Base-by-base conservation (phyloP, 352 stramenopile genomes). In the Phytophthora constricta region DNA sequence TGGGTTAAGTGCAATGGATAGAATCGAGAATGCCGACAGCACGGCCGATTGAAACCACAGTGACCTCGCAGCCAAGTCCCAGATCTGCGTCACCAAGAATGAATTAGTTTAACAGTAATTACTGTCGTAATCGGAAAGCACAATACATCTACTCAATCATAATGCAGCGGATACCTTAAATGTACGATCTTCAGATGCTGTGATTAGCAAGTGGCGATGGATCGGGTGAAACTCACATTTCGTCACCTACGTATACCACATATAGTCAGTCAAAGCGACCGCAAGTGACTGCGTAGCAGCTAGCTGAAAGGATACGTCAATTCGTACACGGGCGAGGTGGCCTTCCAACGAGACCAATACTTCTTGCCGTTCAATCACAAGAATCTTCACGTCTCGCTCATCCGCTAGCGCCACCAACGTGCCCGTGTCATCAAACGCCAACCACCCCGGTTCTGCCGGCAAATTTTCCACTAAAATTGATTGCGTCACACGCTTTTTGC, bases 31-130 rank as follows among this genome's bases (percentile, higher is more conserved):
- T 4, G 87, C 86, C 0, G 87, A 95, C 11, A 95, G 58, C 16
- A 95, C 80, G 0, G 87, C 68, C 1, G 86, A 95, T 67, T 95
- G 86, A 58, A 90, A 95, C 34, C 89, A 78, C 46, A 94, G 49
- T 3, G 48, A 59, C 43, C 86, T 86, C 25, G 77, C 72, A 23
- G 78, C 71, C 28, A 95, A 60, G 31, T 95, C 84, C 86, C 87
- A 95, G 27, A 95, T 90, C 85, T 95, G 70, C 4, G 53, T 5
- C 22, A 33, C 13, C 8, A 52, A 50, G 22, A 37, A 14, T 34
- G 14, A 14, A 27, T 13, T 26, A 50, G 39, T 46, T 9, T 25
- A 41, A 25, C 14, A 2, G 20, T 27, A 48, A 33, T 27, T 57
- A 19, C 41, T 3, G 23, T 14, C 8, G 5, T 9, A 10, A 26